A percentile compares a stretch with the other conserved stretches of the same genome.
Conservation (phyloP, 2,329 filamentous ascomycete species). For the Aureobasidium pullulans region DNA sequence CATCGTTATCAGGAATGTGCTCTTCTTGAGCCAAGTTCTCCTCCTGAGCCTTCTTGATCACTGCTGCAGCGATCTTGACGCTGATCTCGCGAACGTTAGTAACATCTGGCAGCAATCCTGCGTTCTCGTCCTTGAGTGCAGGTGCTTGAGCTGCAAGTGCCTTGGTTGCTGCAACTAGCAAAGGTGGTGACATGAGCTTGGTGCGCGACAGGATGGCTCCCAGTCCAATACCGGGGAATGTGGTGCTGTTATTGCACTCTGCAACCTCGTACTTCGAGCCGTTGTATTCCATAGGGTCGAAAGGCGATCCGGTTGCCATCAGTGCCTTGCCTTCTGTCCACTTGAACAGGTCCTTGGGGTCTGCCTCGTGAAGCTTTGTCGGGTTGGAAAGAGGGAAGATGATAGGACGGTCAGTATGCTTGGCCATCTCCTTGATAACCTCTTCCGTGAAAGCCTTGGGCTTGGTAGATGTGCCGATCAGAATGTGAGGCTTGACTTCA, state of each 20-base stretch:
- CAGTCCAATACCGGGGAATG: constrained; percentile 79
- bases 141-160: constrained; percentile 66
- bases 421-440: constrained; percentile 67
- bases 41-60: constrained; percentile 63
- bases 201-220: constrained; percentile 66
- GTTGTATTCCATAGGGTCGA: constrained; percentile 60
- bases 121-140: constrained; percentile 55
- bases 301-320: constrained; percentile 78
- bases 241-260: constrained; percentile 84
- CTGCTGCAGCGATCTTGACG: constrained; percentile 66
- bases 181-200: constrained; percentile 61
- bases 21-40: constrained; percentile 60
- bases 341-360: constrained; percentile 63
- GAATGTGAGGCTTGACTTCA: constrained; percentile 66
- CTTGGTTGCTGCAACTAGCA: constrained; percentile 74
- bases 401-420: constrained; percentile 67
- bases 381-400: constrained; percentile 84
- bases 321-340: constrained; percentile 76
- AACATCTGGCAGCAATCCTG: constrained; percentile 69
- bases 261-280: constrained; percentile 54
- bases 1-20: constrained; percentile 54
- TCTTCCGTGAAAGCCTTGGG: constrained; percentile 70
- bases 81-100: constrained; percentile 67
- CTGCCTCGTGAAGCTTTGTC: constrained; percentile 74
- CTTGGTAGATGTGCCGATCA: constrained; percentile 77